phyloP scores from a whole-genome alignment of 2,329 filamentous ascomycete genomes.

The Pseudocercospora cruenta region DNA sequence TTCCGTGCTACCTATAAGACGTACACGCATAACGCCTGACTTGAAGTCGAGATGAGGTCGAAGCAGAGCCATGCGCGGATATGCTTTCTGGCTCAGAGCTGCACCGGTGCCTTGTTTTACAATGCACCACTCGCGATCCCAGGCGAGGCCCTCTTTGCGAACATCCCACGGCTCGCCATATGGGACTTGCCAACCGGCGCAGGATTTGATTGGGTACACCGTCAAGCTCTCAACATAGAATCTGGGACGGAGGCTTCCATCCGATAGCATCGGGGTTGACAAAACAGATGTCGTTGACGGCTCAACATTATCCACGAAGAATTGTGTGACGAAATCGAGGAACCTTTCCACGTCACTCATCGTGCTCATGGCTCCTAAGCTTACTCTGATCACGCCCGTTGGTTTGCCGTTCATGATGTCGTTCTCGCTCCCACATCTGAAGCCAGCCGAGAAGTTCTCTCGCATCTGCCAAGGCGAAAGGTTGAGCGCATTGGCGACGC shows the following conservation, averaged over 20 bases:
- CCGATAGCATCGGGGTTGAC: background rate
- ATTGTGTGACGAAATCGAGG: slow-evolving; percentile 46
- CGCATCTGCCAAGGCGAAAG: slow-evolving; percentile 81
- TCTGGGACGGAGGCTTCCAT: slow-evolving; percentile 10
- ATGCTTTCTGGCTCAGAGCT: slow-evolving; percentile 84
- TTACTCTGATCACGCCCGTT: slow-evolving; percentile 82
- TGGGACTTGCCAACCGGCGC: slow-evolving; percentile 76
- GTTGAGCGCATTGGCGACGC: slow-evolving; percentile 72
- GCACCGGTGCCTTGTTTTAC: slow-evolving; percentile 83
- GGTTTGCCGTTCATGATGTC: slow-evolving; percentile 84
- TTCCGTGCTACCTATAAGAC: slow-evolving; percentile 39
- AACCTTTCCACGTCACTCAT: slow-evolving; percentile 73
- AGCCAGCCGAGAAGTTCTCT: slow-evolving; percentile 80
- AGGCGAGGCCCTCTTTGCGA: slow-evolving; percentile 78
- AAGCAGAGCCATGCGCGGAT: slow-evolving; percentile 85
- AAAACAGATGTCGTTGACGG: slow-evolving; percentile 13
- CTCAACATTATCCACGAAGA: slow-evolving; percentile 36
- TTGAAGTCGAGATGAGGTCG: slow-evolving; percentile 74
- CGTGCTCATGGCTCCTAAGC: slow-evolving; percentile 88
- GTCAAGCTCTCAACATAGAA: slow-evolving; percentile 53
- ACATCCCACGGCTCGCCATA: slow-evolving; percentile 71
- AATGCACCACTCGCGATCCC: slow-evolving; percentile 97
- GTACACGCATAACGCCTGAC: slow-evolving; percentile 66
- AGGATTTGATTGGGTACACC: slow-evolving; percentile 94
- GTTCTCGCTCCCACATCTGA: slow-evolving; percentile 80